These are phyloP conservation scores for Colletotrichum endophyticum DNA, from an alignment of 2,329 filamentous ascomycete species.

Conservation along the genomic window DNA sequence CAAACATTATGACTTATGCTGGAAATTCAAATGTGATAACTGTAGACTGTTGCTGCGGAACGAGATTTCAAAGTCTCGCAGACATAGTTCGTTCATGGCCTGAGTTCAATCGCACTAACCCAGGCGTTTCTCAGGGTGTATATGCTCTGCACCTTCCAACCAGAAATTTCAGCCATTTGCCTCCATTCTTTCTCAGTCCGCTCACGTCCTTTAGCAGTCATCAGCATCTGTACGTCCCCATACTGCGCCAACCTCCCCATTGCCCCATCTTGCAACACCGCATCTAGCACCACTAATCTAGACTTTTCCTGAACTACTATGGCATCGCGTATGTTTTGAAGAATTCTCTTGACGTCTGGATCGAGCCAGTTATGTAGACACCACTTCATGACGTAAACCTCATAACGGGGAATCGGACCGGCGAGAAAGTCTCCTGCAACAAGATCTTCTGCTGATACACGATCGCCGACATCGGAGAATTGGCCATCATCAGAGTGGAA, in stretches of 20 bases:
- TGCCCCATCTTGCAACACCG: conserved; percentile 34
- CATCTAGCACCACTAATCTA: conserved; percentile 42
- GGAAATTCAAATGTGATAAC: background rate
- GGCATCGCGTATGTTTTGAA: conserved; percentile 29
- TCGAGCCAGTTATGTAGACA: conserved; percentile 46
- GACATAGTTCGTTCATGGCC: background rate
- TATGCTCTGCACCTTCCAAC: conserved; percentile 30
- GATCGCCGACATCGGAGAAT: conserved; percentile 35
- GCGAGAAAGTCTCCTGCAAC: conserved; percentile 42
- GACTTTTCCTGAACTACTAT: conserved; percentile 28
- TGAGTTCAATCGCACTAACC: conserved; percentile 25
- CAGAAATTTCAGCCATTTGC: conserved; percentile 28
- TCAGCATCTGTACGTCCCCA: conserved; percentile 48
- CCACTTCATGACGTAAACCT: conserved; percentile 42
- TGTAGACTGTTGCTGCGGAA: background rate
- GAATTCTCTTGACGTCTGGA: conserved; percentile 31
- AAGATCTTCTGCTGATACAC: conserved; percentile 29
- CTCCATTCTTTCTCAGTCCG: conserved; percentile 33
- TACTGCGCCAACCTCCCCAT: conserved; percentile 35
- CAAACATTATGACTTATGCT: background rate
- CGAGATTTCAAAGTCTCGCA: background rate
- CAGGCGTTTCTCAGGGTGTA: conserved; percentile 25
- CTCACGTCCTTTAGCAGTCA: conserved; percentile 35
- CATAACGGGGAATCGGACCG: conserved; percentile 30
- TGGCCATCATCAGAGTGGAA: conserved; percentile 25